Evolutionary conservation across 2,329 filamentous ascomycete genomes (phyloP), one percentile per base, ranked within the genome.

Genomic region (Tympanopsis confertula): DNA sequence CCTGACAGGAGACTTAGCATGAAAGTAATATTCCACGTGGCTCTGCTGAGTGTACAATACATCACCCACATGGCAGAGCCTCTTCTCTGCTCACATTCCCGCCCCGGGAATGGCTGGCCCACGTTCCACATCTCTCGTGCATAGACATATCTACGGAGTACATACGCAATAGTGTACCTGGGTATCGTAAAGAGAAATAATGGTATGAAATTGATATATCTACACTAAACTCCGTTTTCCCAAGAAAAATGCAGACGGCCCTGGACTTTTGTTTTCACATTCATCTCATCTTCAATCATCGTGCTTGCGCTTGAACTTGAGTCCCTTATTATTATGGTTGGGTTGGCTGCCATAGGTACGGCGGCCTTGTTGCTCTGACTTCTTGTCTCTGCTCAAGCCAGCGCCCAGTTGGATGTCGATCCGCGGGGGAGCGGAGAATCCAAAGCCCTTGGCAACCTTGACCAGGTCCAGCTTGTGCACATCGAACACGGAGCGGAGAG

Each of bases 371-470:
- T 72, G 69, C 42, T 71, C 56, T 33, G 62, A 68, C 62, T 83
- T 83, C 63, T 84, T 84, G 50, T 82, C 78, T 46, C 78, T 68
- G 50, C 74, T 71, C 76, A 91, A 73, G 53, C 85, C 83, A 4
- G 84, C 77, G 0, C 83, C 84, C 12, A 93, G 63, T 35, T 75
- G 76, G 47, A 93, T 79, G 54, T 93, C 85, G 26, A 93, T 78
- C 39, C 84, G 68, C 3, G 86, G 86, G 14, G 86, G 84, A 0
- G 77, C 74, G 4, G 68, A 60, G 58, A 94, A 93, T 0, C 86
- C 86, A 53, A 91, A 93, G 46, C 78, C 75, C 68, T 86, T 89
- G 37, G 84, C 84, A 3, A 93, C 79, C 62, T 88, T 89, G 50
- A 81, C 76, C 14, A 93, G 66, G 54, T 93, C 86, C 12, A 91